Percentiles rank a stretch among this genome's conserved stretches.
phyloP scores from a whole-genome alignment of 805 yeast genomes.

The Kuraishia molischiana region DNA sequence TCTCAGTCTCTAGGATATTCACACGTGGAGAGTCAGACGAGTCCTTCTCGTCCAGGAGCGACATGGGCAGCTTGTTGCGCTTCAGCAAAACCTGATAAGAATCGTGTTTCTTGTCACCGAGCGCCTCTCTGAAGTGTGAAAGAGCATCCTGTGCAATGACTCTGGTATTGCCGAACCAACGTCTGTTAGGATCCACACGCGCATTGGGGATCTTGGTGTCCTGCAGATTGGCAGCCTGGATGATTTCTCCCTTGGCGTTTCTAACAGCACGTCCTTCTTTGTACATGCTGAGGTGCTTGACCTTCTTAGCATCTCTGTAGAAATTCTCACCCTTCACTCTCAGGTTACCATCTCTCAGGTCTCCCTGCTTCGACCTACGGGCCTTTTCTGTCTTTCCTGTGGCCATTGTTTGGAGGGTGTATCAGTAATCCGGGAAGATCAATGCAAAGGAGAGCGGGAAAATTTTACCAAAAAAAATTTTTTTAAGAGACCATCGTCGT shows the following conservation, averaged over 20 bases:
- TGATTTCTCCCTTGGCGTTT: slow-evolving; percentile 79
- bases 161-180: slow-evolving; percentile 97
- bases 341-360: slow-evolving; percentile 78
- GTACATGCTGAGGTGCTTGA: slow-evolving; percentile 85
- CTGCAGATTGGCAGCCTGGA: slow-evolving; percentile 82
- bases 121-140: slow-evolving; percentile 86
- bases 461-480: too few relatives aligned
- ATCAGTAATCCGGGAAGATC: background rate
- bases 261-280: slow-evolving; percentile 83
- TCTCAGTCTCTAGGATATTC: slow-evolving; percentile 81
- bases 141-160: slow-evolving; percentile 96
- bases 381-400: slow-evolving; percentile 84
- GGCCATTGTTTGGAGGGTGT: slow-evolving; percentile 50
- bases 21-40: slow-evolving; percentile 67
- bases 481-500: too few relatives aligned
- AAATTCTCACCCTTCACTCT: slow-evolving; percentile 96
- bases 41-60: slow-evolving; percentile 81
- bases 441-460: too few relatives aligned
- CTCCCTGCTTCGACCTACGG: slow-evolving; percentile 78
- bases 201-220: slow-evolving; percentile 83
- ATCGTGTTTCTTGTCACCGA: slow-evolving; percentile 78
- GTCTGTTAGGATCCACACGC: slow-evolving; percentile 89
- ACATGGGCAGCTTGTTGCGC: slow-evolving; percentile 93
- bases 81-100: slow-evolving; percentile 77
- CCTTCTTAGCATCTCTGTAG: slow-evolving; percentile 89